phyloP scores from a whole-genome alignment of 2,329 filamentous ascomycete genomes.

The Hymenotorrendiella dingleyae region DNA sequence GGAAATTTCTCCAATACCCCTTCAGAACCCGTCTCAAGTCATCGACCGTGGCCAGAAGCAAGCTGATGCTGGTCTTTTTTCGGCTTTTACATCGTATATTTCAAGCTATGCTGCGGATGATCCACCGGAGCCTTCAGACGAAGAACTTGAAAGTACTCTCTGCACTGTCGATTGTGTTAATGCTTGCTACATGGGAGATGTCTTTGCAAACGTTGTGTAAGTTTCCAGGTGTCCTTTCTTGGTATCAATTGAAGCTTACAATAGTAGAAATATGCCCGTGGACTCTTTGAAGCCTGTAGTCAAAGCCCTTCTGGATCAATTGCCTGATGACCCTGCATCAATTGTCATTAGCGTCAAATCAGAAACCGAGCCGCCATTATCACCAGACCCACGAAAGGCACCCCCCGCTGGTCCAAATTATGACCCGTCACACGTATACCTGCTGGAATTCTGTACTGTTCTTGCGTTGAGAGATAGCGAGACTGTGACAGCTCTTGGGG shows the following conservation, averaged over 20 bases:
- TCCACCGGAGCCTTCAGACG: slow-evolving; percentile 92
- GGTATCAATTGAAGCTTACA: too few relatives aligned
- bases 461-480: slow-evolving; percentile 70
- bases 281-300: slow-evolving; percentile 57
- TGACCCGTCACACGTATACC: slow-evolving; percentile 79
- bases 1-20: slow-evolving; percentile 72
- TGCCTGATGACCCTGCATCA: slow-evolving; percentile 80
- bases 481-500: slow-evolving; percentile 67
- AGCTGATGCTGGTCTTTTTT: slow-evolving; percentile 80
- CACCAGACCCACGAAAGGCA: slow-evolving; percentile 53
- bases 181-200: slow-evolving; percentile 75
- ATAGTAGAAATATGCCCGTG: slow-evolving; percentile 56
- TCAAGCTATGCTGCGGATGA: slow-evolving; percentile 99
- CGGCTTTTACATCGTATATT: slow-evolving; percentile 91
- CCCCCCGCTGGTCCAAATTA: slow-evolving; percentile 57
- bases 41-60: slow-evolving; percentile 80
- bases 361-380: slow-evolving; percentile 62
- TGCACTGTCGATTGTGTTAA: slow-evolving; percentile 93
- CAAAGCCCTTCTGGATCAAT: slow-evolving; percentile 67
- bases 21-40: slow-evolving; percentile 86
- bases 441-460: slow-evolving; percentile 85
- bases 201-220: slow-evolving; percentile 78
- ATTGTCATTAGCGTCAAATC: slow-evolving; percentile 85
- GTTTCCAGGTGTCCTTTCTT: too few relatives aligned
- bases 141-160: slow-evolving; percentile 92